Conservation (phyloP, 176 grass and related monocot genomes). For the Phyllostachys edulis region DNA sequence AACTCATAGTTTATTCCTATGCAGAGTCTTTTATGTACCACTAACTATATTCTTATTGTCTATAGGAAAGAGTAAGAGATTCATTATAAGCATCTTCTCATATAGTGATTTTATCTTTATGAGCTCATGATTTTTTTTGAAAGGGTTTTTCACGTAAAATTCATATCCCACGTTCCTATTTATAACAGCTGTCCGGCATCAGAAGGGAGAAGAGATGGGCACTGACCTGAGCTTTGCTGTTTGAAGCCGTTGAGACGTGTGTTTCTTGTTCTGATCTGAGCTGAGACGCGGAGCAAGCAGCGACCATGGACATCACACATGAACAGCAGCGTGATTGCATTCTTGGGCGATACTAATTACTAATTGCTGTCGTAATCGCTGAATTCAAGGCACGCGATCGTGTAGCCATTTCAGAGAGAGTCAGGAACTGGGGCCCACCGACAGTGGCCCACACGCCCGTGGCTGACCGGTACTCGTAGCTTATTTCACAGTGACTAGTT, state of each 20-base stretch:
- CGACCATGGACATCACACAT: background rate
- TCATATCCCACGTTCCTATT: too few species aligned
- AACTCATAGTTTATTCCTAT: fast-evolving
- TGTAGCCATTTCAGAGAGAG: slow-evolving; percentile 4
- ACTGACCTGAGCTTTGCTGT: background rate
- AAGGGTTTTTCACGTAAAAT: too few species aligned
- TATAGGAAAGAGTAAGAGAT: too few species aligned
- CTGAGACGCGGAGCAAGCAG: background rate
- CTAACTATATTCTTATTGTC: too few species aligned
- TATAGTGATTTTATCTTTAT: too few species aligned
- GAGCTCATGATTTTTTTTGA: too few species aligned
- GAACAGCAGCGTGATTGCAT: slow-evolving; percentile 5
- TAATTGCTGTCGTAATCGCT: slow-evolving; percentile 39
- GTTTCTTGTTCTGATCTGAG: background rate
- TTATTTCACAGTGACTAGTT: background rate
- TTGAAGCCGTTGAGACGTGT: background rate
- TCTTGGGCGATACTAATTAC: background rate
- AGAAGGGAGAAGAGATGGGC: background rate
- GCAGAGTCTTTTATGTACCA: too few species aligned
- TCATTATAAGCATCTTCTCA: too few species aligned
- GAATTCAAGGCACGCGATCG: slow-evolving; percentile 23
- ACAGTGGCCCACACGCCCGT: background rate
- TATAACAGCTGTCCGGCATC: background rate
- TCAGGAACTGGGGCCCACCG: background rate
- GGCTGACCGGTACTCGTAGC: background rate